These are phyloP conservation scores for Cenchrus purpureus DNA, from an alignment of 176 grass and related monocot species.

Conservation along the genomic window DNA sequence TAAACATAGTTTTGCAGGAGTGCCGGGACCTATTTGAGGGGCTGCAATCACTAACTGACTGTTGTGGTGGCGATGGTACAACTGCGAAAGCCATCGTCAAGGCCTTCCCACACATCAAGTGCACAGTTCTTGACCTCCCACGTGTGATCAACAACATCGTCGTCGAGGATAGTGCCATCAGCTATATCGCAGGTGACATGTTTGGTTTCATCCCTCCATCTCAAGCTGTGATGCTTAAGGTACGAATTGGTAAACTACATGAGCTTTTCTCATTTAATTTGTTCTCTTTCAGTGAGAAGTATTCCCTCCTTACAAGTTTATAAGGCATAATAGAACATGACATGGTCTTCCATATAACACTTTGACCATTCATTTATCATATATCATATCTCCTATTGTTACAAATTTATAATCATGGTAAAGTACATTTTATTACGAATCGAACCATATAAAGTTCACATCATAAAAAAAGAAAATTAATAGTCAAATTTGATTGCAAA, in stretches of 20 bases:
- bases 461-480: too few species aligned
- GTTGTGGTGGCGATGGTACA: conserved; percentile 27
- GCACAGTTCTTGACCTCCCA: background rate
- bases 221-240: background rate
- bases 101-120: background rate
- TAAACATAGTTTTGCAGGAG: background rate
- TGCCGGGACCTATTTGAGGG: conserved; percentile 21
- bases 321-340: too few species aligned
- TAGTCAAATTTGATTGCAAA: too few species aligned
- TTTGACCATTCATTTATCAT: too few species aligned
- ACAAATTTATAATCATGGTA: too few species aligned
- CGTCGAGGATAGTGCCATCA: background rate
- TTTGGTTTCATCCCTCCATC: background rate
- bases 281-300: too few species aligned
- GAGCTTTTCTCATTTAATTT: too few species aligned
- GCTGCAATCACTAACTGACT: conserved; percentile 38
- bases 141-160: background rate
- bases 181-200: background rate
- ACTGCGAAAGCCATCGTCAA: background rate
- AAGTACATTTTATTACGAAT: too few species aligned
- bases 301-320: too few species aligned
- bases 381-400: too few species aligned
- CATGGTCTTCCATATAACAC: too few species aligned
- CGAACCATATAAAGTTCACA: too few species aligned
- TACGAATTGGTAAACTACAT: background rate